Percentiles rank a stretch among this genome's conserved stretches.
Conservation (phyloP, 2,329 filamentous ascomycete genomes). For the Epichloe elymi region DNA sequence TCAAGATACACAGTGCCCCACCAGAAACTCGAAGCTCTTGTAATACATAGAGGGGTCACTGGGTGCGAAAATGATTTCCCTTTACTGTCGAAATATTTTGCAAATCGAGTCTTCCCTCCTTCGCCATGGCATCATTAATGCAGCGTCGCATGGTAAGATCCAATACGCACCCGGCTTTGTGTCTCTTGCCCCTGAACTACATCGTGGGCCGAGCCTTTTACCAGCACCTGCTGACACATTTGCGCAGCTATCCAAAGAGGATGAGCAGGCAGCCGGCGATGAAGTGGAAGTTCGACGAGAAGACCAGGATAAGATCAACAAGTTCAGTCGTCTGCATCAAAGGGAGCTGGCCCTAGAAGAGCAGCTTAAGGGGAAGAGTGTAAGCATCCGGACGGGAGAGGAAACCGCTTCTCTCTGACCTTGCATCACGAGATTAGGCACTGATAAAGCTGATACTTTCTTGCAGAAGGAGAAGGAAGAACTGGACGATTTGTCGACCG, state of each 20-base stretch:
- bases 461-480: constrained; percentile 94
- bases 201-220: neutral
- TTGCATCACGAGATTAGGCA: neutral
- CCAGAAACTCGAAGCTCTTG: neutral
- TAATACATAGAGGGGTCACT: neutral
- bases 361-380: constrained; percentile 66
- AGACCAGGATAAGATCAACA: constrained; percentile 98
- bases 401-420: neutral
- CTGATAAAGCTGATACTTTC: constrained; percentile 5
- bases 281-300: constrained; percentile 91
- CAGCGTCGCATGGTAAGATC: constrained; percentile 46
- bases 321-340: constrained; percentile 88
- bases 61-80: neutral
- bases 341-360: constrained; percentile 69
- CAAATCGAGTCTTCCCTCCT: neutral
- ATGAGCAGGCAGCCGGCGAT: constrained; percentile 61
- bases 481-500: constrained; percentile 78
- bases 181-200: neutral
- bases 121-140: constrained; percentile 32
- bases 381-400: constrained; percentile 27
- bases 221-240: constrained; percentile 6
- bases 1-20: neutral
- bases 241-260: constrained; percentile 75
- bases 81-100: neutral
- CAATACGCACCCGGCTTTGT: rapidly evolving